phyloP scores from a whole-genome alignment of 1,139 yeast genomes.

The Tardiomyces blankii region DNA sequence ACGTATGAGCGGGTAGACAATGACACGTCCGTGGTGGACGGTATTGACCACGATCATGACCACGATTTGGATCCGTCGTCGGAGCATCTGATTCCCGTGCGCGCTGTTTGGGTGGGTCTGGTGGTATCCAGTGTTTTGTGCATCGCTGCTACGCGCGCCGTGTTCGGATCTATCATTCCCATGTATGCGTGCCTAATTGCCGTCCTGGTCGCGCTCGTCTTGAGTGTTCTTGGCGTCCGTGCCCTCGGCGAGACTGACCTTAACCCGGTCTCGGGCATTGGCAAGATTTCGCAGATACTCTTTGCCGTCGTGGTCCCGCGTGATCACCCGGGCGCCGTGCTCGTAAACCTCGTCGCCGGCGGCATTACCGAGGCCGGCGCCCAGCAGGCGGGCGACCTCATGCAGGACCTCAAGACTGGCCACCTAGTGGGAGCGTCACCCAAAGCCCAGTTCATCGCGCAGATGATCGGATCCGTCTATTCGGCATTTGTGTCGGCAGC shows the following conservation, averaged over 20 bases:
- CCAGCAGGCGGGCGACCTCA: constrained; percentile 95
- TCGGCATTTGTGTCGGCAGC: constrained; percentile 68
- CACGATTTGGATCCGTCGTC: constrained; percentile 24
- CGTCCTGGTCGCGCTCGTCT: constrained; percentile 58
- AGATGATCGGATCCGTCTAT: constrained; percentile 76
- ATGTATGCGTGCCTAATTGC: constrained; percentile 59
- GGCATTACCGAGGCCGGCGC: constrained; percentile 99
- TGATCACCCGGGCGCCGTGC: constrained; percentile 65
- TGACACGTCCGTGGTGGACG: too few relatives aligned
- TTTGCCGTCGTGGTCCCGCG: constrained; percentile 72
- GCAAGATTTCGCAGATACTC: constrained; percentile 80
- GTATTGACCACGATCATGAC: constrained; percentile 4
- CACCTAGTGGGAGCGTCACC: constrained; percentile 89
- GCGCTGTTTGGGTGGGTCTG: constrained; percentile 50
- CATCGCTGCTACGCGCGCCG: constrained; percentile 45
- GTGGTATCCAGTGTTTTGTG: constrained; percentile 56
- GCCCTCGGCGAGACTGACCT: constrained; percentile 95
- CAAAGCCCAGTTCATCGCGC: constrained; percentile 82
- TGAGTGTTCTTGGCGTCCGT: constrained; percentile 79
- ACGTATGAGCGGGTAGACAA: constrained; percentile 3
- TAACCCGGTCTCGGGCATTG: constrained; percentile 95
- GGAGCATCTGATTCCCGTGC: constrained; percentile 40
- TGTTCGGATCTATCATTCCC: constrained; percentile 67
- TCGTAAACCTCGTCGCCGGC: constrained; percentile 85
- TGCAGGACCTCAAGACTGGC: constrained; percentile 96